Conservation (phyloP, 2,329 filamentous ascomycete species). For the Aspergillus fischeri region DNA sequence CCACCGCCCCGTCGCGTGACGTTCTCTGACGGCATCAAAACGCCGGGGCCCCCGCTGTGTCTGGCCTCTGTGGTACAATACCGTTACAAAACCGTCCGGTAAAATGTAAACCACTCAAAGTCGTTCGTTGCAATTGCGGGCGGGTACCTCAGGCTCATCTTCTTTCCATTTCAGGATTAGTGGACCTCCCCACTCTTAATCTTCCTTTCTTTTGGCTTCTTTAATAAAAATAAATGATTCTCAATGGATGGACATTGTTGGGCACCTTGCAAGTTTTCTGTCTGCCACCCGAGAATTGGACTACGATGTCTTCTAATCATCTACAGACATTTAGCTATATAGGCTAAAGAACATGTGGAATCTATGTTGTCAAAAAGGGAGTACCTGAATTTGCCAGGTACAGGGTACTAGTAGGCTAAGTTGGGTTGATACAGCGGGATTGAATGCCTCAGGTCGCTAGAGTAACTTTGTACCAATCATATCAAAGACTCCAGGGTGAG, state of each 20-base stretch:
- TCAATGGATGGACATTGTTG: neutral
- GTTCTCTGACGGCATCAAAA: conserved; percentile 26
- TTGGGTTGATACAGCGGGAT: neutral
- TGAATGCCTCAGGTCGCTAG: neutral
- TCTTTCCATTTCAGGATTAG: neutral
- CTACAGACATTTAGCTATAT: neutral
- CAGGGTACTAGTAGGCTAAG: neutral
- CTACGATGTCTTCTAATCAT: neutral
- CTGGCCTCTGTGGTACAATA: neutral
- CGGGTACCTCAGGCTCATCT: neutral
- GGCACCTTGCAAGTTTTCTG: neutral
- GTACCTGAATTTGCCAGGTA: neutral
- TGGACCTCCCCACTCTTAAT: neutral
- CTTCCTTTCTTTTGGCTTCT: neutral
- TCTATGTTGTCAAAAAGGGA: neutral
- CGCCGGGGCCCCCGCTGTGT: conserved; percentile 1
- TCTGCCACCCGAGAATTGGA: neutral
- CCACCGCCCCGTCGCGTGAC: conserved; percentile 33
- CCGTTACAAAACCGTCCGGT: conserved; percentile 20
- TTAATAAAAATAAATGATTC: neutral
- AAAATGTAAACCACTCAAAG: conserved; percentile 20
- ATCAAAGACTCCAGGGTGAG: neutral
- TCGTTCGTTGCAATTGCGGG: conserved; percentile 16
- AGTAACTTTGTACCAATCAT: neutral
- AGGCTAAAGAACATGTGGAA: neutral